Evolutionary conservation across 2,329 filamentous ascomycete species (phyloP), one percentile per base, ranked within the genome.

Genomic region (Penicillium paneum): DNA sequence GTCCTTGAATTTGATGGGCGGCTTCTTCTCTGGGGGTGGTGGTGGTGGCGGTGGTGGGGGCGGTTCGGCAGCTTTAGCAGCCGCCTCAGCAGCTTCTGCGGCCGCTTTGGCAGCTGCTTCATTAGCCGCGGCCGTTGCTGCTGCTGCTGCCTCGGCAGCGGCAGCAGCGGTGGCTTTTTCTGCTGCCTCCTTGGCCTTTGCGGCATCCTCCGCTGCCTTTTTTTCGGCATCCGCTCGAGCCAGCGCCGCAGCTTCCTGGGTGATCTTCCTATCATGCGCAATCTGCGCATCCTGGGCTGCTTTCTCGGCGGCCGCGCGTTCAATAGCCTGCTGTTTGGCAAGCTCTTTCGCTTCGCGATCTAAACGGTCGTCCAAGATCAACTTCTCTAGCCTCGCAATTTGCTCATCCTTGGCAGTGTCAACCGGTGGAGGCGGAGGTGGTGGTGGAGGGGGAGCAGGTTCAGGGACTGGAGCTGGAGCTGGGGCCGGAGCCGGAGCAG

Each of bases 1-100:
- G 70, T 97, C 92, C 74, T 95, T 95, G 77, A 96, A 96, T 63
- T 87, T 87, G 71, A 96, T 90, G 2, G 89, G 90, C 40, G 85
- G 79, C 71, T 90, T 89, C 62, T 80, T 79, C 52, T 80, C 78
- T n/a, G 82, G 79, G 2, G 79, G 76, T n/a, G 72, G 71, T 61
- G 8, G 73, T 24, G 21, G 21, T 5, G 21, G 21, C 21, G 21
- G 21, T 69, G 38, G 67, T 47, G 34, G 49, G 8, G 26, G 26
- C n/a, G 42, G 49, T 65, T 71, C 21, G 67, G 71, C 71, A 24
- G 69, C 69, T 40, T 68, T 70, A 4, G 70, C 70, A 26, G 55
- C 58, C 12, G 50, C 49, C 60, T 68, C n/a, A 67, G 69, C 69
- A 4, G 68, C 68, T 35, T 64, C 69, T 26, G 70, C 62, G 5